These are phyloP conservation scores for Phyllosticta citrichinensis DNA, from an alignment of 2,329 filamentous ascomycete genomes.

Conservation along the genomic window DNA sequence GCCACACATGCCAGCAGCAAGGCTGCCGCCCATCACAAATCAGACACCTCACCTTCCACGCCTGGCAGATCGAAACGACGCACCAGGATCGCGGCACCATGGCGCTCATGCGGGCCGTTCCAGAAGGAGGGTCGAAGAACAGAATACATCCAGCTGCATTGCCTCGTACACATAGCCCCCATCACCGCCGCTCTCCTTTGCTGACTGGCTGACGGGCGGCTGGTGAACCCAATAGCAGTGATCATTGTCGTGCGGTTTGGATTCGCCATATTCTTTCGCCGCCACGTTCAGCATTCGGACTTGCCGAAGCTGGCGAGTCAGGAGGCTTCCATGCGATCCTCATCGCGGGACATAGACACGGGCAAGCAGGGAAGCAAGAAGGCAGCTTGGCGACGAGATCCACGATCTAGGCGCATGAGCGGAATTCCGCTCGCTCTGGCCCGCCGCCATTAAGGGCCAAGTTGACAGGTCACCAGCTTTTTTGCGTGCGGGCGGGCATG, in stretches of 20 bases:
- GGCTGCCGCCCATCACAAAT: no score
- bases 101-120: background rate
- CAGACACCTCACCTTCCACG: background rate
- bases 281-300: background rate
- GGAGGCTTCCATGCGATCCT: no score
- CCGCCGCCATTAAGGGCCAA: no score
- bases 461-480: no score
- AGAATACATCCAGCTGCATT: background rate
- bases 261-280: background rate
- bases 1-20: no score
- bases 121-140: background rate
- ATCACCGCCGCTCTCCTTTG: background rate
- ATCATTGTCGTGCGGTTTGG: background rate
- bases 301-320: background rate
- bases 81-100: background rate
- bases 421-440: no score
- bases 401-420: no score
- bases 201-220: background rate
- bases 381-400: no score
- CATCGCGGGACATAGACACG: no score
- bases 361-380: no score
- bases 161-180: background rate
- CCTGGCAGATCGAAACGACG: background rate
- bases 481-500: no score
- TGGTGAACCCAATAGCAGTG: no score